phyloP scores from a whole-genome alignment of 2,329 filamentous ascomycete species.

The Hypomyces perniciosus region DNA sequence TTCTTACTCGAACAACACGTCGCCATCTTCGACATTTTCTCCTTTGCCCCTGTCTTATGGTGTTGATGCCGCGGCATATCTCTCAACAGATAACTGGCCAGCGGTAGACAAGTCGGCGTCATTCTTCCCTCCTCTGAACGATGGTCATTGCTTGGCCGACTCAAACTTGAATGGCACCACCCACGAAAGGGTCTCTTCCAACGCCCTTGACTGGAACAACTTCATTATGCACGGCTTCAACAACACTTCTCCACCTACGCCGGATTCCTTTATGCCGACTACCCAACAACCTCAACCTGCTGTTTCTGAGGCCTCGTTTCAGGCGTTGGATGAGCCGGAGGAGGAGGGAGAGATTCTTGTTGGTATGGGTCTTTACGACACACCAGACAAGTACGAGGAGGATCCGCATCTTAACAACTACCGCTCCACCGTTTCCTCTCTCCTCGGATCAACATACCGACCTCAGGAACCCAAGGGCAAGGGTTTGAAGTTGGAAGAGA shows the following conservation, averaged over 20 bases:
- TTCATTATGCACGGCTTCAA: constrained; percentile 41
- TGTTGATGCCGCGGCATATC: constrained; percentile 34
- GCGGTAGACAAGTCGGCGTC: constrained; percentile 25
- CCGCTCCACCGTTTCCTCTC: constrained; percentile 46
- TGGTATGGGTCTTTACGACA: constrained; percentile 78
- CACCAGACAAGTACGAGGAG: constrained; percentile 51
- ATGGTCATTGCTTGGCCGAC: constrained; percentile 21
- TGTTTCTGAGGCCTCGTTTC: constrained; percentile 44
- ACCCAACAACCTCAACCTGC: constrained; percentile 42
- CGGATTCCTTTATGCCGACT: constrained; percentile 48
- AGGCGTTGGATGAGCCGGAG: constrained; percentile 45
- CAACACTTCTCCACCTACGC: constrained; percentile 51
- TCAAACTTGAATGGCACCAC: constrained; percentile 18
- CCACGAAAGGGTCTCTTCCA: constrained; percentile 13
- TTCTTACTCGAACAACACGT: constrained; percentile 53
- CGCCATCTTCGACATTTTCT: constrained; percentile 50
- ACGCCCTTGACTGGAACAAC: constrained; percentile 37
- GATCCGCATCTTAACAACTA: constrained; percentile 50
- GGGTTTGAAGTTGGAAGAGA: constrained; percentile 75
- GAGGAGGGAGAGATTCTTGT: constrained; percentile 67
- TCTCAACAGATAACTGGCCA: constrained; percentile 34
- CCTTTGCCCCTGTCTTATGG: constrained; percentile 44
- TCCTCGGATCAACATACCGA: constrained; percentile 47
- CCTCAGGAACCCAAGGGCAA: constrained; percentile 53
- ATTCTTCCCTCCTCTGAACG: constrained; percentile 21